Evolutionary conservation across 192 early-diverging fungal genomes (phyloP), one percentile per base, ranked within the genome.

Genomic region (Coemansia reversa): DNA sequence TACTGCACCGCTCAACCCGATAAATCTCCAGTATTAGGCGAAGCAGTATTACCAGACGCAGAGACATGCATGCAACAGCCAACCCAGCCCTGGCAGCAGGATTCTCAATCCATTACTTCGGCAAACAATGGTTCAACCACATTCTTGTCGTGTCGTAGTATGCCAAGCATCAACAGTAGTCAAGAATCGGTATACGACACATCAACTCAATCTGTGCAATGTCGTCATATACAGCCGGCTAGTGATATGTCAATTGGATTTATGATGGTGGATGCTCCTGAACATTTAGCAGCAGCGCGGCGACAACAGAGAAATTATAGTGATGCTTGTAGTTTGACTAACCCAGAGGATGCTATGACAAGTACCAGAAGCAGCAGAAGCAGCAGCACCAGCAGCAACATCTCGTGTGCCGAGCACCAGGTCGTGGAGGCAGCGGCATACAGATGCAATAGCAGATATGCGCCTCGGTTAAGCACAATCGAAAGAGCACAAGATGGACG

Each of bases 401-500:
- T 62, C 7, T 70, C 67, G 7, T 60, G 52, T 30, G 48, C 67
- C 20, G 72, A 74, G 27, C 28, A 56, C 19, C 42, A 50, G 19
- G 29, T 60, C 5, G 60, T 74, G n/a, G 67, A 69, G 18, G 7
- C 56, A 9, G 24, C 55, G 3, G 67, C 76, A 4, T 74, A 74
- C 30, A 39, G 63, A 4, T 79, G 72, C 50, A 70, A 57, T 54
- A 63, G 55, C 55, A 65, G 58, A 20, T 70, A 61, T 24, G 72
- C 72, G 12, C 76, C 76, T 18, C 58, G 76, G 20, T 65, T 79
- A 12, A 79, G 76, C 33, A 79, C 71, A 16, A 60, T 79, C 28
- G 76, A 74, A 51, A 63, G 76, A 7, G 63, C 49, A 6, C 56
- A 79, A 7, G 76, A 79, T 25, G 76, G 76, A 0, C 60, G 65